phyloP scores from a whole-genome alignment of 441 rosid species.

The Lepidium campestre region DNA sequence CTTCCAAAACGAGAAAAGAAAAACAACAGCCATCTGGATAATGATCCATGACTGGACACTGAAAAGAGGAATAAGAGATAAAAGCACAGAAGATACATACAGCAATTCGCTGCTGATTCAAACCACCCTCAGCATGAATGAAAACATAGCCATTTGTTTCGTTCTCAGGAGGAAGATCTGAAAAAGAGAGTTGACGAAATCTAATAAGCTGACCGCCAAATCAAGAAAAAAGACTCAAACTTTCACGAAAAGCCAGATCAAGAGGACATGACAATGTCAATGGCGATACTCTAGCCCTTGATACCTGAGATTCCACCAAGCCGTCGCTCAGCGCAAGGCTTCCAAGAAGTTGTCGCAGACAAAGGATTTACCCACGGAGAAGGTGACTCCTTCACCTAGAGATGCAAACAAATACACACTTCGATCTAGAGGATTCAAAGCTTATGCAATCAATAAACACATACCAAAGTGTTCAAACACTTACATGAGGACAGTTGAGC shows the following conservation, averaged over 20 bases:
- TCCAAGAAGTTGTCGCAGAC: conserved; percentile 97
- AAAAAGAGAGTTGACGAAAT: conserved; percentile 11
- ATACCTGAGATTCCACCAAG: conserved; percentile 75
- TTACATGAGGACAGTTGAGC: conserved; percentile 86
- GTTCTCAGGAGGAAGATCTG: conserved; percentile 91
- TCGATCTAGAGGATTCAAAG: background rate
- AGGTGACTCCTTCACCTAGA: conserved; percentile 82
- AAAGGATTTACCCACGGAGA: conserved; percentile 96
- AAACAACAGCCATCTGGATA: background rate
- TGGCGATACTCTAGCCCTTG: background rate
- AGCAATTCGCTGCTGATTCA: conserved; percentile 97
- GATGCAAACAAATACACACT: conserved; percentile 8
- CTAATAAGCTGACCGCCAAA: background rate
- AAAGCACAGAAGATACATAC: conserved; percentile 40
- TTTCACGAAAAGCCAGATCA: background rate
- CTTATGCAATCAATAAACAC: background rate
- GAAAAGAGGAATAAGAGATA: background rate
- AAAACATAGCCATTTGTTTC: conserved; percentile 94
- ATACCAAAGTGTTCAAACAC: conserved; percentile 24
- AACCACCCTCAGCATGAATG: conserved; percentile 97
- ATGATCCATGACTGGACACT: background rate
- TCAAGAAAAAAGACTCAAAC: background rate
- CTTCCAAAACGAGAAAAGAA: background rate
- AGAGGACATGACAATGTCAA: background rate
- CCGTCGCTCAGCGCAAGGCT: conserved; percentile 93